Base-by-base conservation (phyloP, 345 rosid species). In the Pistacia vera region DNA sequence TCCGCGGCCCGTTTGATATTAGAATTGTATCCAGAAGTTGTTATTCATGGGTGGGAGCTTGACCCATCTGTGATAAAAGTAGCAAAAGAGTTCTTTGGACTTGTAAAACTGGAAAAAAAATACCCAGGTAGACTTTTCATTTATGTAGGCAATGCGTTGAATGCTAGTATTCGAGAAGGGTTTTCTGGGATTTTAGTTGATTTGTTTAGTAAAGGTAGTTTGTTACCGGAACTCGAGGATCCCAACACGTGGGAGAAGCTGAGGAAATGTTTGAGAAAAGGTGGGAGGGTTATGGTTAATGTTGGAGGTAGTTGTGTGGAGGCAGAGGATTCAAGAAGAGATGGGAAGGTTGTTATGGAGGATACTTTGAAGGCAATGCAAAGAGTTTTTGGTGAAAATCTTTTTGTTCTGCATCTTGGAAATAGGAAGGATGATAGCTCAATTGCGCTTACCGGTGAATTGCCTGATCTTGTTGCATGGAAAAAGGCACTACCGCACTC, bases 151-250 rank as follows among this genome's bases (percentile, higher is more conserved):
- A 85, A 95, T 38, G 95, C 97, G 4, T 52, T 95, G 83, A 51
- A 71, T 3, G 92, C 93, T 12, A 82, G 79, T 18, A 80, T 89
- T 17, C 81, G 51, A 78, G 84, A 77, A 33, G 97, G 97, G 55
- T 93, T 90, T 71, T 80, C 93, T 3, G 91, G 88, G 13, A 79
- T 91, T 61, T 41, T 93, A 11, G 94, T 91, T 5, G 94, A 91
- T 86, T 81, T 93, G 79, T 92, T 93, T 81, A 76, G 87, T 36
- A 80, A 83, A 79, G 98, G 99, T 0, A 80, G 93, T 78, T 74
- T 96, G 81, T 82, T 91, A 59, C 91, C 91, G 4, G 97, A 92
- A 89, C 97, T 93, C n/a, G 94, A 93, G 80, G 97, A 93, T 76
- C 90, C 92, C 0, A 71, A 77, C 18, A 87, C 92, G 12, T 96